Evolutionary conservation across 2,329 filamentous ascomycete genomes (phyloP).

Genomic region (Knoxdaviesia proteae): DNA sequence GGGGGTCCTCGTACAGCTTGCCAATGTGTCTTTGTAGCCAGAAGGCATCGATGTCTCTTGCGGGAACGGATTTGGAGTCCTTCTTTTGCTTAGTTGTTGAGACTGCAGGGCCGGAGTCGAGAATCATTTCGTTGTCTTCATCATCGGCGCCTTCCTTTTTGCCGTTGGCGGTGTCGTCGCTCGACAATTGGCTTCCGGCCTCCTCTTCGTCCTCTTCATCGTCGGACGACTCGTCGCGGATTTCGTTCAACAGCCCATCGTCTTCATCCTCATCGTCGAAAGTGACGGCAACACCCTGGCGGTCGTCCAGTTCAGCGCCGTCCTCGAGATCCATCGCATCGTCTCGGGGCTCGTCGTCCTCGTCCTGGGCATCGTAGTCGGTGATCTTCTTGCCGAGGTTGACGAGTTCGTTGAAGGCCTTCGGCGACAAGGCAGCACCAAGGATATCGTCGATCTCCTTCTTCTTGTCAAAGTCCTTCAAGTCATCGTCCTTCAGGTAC

Average conservation of each 20-base stretch:
- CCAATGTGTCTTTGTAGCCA: constrained; percentile 93
- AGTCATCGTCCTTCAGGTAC: constrained; percentile 77
- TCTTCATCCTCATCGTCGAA: constrained; percentile 85
- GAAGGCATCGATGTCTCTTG: constrained; percentile 87
- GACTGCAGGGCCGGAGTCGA: constrained; percentile 42
- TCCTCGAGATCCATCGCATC: constrained; percentile 26
- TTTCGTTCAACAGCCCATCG: constrained; percentile 58
- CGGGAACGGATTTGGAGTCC: constrained; percentile 46
- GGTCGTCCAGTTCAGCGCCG: constrained; percentile 66
- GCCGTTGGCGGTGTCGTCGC: constrained; percentile 21
- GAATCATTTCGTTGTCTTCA: constrained; percentile 65
- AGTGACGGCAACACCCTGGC: constrained; percentile 90
- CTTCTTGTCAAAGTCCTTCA: constrained; percentile 97
- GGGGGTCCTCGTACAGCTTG: constrained; percentile 69
- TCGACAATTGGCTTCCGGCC: constrained; percentile 26
- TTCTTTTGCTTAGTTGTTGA: constrained; percentile 20
- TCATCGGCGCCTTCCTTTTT: constrained; percentile 18
- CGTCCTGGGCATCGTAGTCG: constrained; percentile 91
- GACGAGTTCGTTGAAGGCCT: constrained; percentile 91
- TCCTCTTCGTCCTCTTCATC: constrained; percentile 51
- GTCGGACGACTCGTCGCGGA: constrained; percentile 72
- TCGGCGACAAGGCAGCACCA: constrained; percentile 59
- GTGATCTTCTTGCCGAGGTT: constrained; percentile 98
- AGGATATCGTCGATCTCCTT: constrained; percentile 89
- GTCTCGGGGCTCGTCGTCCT: constrained; percentile 47